A percentile compares a stretch with the other conserved stretches of the same genome.
phyloP scores from a whole-genome alignment of 1,284 basidiomycete genomes.

The Trametes sp. region DNA sequence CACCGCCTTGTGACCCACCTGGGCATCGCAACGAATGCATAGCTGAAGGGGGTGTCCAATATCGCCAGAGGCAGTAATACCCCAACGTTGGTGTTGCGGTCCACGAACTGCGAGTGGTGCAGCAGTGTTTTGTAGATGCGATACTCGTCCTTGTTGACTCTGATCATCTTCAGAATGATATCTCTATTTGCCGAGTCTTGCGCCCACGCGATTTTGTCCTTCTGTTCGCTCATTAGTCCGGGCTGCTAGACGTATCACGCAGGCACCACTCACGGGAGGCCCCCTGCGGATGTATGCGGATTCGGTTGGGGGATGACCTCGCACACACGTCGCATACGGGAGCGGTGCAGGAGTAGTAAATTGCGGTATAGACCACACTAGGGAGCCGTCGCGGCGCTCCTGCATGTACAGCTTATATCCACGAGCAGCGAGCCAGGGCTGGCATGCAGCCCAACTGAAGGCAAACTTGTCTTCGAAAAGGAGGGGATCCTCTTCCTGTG shows the following conservation, averaged over 20 bases:
- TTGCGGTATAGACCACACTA: not conserved
- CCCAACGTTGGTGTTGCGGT: not conserved
- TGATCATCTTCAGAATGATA: slow-evolving; percentile 4
- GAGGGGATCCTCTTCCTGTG: not conserved
- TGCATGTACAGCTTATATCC: not conserved
- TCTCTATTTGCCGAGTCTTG: slow-evolving; percentile 1
- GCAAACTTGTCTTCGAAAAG: not conserved
- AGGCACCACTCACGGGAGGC: not conserved
- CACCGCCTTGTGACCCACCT: not conserved
- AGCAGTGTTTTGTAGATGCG: slow-evolving; percentile 1
- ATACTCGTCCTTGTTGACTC: slow-evolving; percentile 3
- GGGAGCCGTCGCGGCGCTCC: not conserved
- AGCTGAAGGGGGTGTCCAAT: slow-evolving; percentile 8
- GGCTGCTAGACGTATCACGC: not conserved
- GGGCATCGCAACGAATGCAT: slow-evolving; percentile 12
- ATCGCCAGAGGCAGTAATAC: slow-evolving; percentile 16
- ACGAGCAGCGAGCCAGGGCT: not conserved
- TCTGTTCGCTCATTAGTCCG: not conserved
- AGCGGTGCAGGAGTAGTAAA: not conserved
- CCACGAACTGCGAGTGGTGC: not conserved
- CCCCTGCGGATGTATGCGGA: no score
- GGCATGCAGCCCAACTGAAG: not conserved
- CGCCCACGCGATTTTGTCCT: not conserved
- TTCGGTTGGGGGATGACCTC: not conserved
- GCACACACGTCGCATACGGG: not conserved